A percentile compares a stretch with the other conserved stretches of the same genome.
These are phyloP conservation scores for Erythrobasidium hasegawianum DNA, from an alignment of 1,284 basidiomycete genomes.

Conservation along the genomic window DNA sequence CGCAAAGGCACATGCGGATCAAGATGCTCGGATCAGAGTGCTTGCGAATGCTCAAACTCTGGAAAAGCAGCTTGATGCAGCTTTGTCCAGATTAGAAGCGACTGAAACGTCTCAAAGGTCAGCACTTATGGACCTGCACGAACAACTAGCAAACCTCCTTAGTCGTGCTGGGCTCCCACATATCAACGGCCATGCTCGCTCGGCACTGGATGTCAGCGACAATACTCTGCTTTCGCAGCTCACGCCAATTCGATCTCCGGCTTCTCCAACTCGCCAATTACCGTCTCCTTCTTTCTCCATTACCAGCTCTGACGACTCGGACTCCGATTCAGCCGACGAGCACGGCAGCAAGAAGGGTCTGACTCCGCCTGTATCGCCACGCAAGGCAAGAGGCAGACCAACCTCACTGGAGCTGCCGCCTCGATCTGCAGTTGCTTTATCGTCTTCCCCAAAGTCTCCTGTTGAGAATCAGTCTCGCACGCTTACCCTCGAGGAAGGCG, in stretches of 20 bases:
- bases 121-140: too few relatives aligned
- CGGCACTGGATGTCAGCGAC: too few relatives aligned
- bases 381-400: not conserved
- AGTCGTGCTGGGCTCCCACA: too few relatives aligned
- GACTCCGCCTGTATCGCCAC: not conserved
- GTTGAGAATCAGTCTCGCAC: conserved; percentile 41
- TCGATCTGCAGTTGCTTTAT: not conserved
- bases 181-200: too few relatives aligned
- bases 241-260: conserved; percentile 54
- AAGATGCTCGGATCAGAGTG: too few relatives aligned
- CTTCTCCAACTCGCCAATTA: conserved; percentile 60
- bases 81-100: too few relatives aligned
- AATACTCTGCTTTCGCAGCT: not conserved
- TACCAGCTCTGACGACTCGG: conserved; percentile 46
- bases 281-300: conserved; percentile 57
- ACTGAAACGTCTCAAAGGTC: too few relatives aligned
- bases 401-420: not conserved
- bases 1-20: not conserved
- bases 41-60: too few relatives aligned
- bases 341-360: not conserved
- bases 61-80: too few relatives aligned
- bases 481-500: conserved; percentile 53
- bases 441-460: conserved; percentile 37
- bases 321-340: conserved; percentile 16
- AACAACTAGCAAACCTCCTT: too few relatives aligned